These are phyloP conservation scores for Phytophthora hybrid DNA, from an alignment of 352 stramenopile species.

Conservation along the genomic window DNA sequence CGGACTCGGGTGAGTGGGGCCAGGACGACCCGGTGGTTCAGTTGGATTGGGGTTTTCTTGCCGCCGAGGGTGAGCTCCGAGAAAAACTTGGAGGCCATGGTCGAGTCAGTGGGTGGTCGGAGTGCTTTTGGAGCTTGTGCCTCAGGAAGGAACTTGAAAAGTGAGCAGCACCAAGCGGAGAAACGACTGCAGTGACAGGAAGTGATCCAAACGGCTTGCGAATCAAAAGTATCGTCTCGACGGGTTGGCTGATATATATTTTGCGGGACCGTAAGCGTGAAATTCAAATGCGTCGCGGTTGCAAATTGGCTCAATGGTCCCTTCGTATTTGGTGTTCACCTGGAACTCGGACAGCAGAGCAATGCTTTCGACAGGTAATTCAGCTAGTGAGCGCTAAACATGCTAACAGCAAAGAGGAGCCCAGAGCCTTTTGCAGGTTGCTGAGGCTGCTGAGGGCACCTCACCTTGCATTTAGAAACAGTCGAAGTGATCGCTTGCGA, in stretches of 20 bases:
- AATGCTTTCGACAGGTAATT: neutral
- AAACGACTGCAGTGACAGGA: neutral
- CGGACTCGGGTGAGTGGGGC: constrained; percentile 50
- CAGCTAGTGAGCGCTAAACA: neutral
- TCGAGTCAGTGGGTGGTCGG: neutral
- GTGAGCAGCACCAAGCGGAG: neutral
- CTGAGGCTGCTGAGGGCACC: neutral
- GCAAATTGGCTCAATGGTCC: neutral
- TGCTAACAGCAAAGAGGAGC: neutral
- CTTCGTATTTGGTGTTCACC: neutral
- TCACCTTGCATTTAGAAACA: neutral
- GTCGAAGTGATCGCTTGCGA: neutral
- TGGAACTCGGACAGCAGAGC: neutral
- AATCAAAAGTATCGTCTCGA: neutral
- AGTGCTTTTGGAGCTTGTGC: neutral
- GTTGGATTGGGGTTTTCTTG: constrained; percentile 29
- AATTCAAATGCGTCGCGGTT: neutral
- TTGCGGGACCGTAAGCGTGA: neutral
- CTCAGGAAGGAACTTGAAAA: constrained; percentile 7
- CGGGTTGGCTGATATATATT: neutral
- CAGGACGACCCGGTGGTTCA: constrained; percentile 59
- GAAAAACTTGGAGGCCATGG: constrained; percentile 6
- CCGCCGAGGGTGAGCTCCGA: constrained; percentile 6
- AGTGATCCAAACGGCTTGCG: constrained; percentile 2
- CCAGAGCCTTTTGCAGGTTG: neutral